These are phyloP conservation scores for Umbelopsis sp. DNA, from an alignment of 371 early-diverging fungal species.

Conservation along the genomic window DNA sequence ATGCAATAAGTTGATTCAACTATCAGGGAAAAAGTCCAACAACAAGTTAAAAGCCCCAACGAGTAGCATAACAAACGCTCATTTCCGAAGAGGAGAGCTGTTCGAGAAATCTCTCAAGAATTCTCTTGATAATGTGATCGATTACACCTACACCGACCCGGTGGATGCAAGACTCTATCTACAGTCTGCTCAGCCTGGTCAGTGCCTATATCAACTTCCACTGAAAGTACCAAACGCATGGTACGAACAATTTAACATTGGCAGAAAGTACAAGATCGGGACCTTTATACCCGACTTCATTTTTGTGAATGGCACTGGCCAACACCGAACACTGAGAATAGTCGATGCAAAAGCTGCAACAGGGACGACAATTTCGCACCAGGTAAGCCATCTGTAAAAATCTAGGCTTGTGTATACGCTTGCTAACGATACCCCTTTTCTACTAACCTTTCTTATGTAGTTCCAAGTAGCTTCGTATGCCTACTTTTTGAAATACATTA, in stretches of 20 bases:
- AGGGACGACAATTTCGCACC: conserved; percentile 45
- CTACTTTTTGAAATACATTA: conserved; percentile 44
- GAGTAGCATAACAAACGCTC: conserved; percentile 15
- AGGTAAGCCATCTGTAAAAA: conserved; percentile 28
- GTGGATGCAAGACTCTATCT: conserved; percentile 38
- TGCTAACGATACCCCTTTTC: not conserved
- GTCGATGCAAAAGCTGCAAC: conserved; percentile 59
- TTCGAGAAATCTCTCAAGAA: conserved; percentile 28
- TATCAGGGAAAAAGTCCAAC: not conserved
- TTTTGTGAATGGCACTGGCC: conserved; percentile 38
- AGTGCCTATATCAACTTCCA: conserved; percentile 49
- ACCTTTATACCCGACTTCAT: conserved; percentile 58
- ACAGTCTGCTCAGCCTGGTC: conserved; percentile 35
- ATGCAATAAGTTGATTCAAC: conserved; percentile 13
- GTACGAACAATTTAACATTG: conserved; percentile 36
- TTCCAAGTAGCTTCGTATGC: conserved; percentile 60
- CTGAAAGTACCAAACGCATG: conserved; percentile 41
- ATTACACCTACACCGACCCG: conserved; percentile 38
- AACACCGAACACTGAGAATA: conserved; percentile 32
- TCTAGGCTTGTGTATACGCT: not conserved
- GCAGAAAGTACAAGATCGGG: conserved; percentile 34
- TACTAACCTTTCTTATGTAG: conserved; percentile 16
- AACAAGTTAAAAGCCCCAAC: not conserved
- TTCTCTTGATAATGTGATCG: conserved; percentile 26
- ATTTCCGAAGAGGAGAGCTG: conserved; percentile 32